These are phyloP conservation scores for Orbilia blumenaviensis DNA, from an alignment of 2,329 filamentous ascomycete species.

Conservation along the genomic window DNA sequence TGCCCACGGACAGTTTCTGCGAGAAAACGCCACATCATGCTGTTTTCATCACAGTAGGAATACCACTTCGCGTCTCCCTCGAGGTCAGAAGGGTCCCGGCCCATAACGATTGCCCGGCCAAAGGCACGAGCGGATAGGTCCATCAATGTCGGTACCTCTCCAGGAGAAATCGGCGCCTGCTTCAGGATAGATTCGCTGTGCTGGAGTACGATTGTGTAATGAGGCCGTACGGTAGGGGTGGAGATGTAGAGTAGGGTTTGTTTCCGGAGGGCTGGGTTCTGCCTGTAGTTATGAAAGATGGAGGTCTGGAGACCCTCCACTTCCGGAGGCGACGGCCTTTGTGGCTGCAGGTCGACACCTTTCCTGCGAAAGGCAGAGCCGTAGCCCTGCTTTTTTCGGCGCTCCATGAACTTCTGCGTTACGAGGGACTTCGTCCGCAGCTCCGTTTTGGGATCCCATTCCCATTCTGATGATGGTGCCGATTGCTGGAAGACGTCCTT, in stretches of 20 bases:
- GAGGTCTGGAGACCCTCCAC: neutral
- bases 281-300: conserved; percentile 38
- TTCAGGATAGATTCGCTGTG: conserved; percentile 39
- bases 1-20: conserved; percentile 42
- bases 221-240: conserved; percentile 15
- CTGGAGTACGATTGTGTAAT: conserved; percentile 37
- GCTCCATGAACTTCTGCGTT: conserved; percentile 24
- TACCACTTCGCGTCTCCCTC: conserved; percentile 48
- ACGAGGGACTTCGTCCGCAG: neutral
- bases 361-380: conserved; percentile 31
- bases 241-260: conserved; percentile 22
- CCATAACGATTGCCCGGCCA: conserved; percentile 42
- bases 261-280: conserved; percentile 35
- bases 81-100: conserved; percentile 27
- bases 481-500: conserved; percentile 35
- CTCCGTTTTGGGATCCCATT: conserved; percentile 49
- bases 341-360: conserved; percentile 24
- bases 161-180: neutral
- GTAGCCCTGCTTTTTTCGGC: conserved; percentile 32
- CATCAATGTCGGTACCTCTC: conserved; percentile 22
- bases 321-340: conserved; percentile 7
- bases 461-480: conserved; percentile 38
- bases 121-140: conserved; percentile 33
- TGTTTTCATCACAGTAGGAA: conserved; percentile 45
- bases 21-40: conserved; percentile 34